Percentiles rank a stretch among this genome's conserved stretches.
phyloP scores from a whole-genome alignment of 768 basidiomycete species.

The Lactarius sanguifluus region DNA sequence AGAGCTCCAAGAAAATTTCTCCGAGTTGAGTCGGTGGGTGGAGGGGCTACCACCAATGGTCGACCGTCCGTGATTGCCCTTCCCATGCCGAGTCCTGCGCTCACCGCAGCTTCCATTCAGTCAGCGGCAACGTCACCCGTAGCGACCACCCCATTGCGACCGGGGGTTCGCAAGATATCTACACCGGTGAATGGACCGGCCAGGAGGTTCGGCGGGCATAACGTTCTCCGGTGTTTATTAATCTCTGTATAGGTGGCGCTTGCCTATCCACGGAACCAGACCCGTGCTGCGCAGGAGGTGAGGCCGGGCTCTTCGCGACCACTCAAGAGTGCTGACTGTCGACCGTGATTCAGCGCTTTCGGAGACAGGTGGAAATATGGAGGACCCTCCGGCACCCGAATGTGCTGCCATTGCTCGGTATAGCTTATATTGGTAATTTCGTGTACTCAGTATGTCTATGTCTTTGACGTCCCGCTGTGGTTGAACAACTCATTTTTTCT shows the following conservation, averaged over 20 bases:
- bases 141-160: constrained; percentile 18
- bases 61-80: constrained; percentile 22
- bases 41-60: constrained; percentile 26
- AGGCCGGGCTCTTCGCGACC: background rate
- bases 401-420: constrained; percentile 24
- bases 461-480: background rate
- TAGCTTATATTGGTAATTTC: constrained; percentile 14
- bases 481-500: background rate
- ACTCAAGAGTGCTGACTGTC: background rate
- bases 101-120: constrained; percentile 8
- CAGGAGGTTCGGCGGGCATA: constrained; percentile 4
- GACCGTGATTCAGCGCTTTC: constrained; percentile 18
- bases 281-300: constrained; percentile 21
- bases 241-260: constrained; percentile 14
- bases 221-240: background rate
- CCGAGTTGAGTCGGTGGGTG: constrained; percentile 21
- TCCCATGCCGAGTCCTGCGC: background rate
- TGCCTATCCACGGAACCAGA: constrained; percentile 21
- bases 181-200: constrained; percentile 26
- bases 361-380: constrained; percentile 28
- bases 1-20: constrained; percentile 27
- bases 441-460: constrained; percentile 20
- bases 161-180: constrained; percentile 27
- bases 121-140: constrained; percentile 17
- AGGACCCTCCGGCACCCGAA: constrained; percentile 26